A percentile compares a stretch with the other conserved stretches of the same genome.
phyloP scores from a whole-genome alignment of 2,329 filamentous ascomycete species.

The Zalaria sp. region DNA sequence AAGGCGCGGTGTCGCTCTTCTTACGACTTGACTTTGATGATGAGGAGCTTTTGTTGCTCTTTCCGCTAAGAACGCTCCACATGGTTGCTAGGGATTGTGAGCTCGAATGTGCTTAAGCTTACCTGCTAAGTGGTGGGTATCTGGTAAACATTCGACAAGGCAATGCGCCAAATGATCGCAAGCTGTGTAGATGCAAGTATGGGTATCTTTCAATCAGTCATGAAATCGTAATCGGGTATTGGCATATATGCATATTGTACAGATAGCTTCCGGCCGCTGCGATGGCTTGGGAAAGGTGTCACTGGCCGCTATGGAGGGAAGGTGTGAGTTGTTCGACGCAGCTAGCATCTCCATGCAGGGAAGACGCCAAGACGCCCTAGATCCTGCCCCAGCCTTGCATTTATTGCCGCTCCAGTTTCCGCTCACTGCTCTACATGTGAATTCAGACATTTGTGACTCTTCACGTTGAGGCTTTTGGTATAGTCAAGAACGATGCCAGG shows the following conservation, averaged over 20 bases:
- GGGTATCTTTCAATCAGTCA: neutral
- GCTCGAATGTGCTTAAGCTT: neutral
- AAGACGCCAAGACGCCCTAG: too few relatives aligned
- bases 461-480: too few relatives aligned
- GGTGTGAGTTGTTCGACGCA: too few relatives aligned
- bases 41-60: constrained; percentile 20
- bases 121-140: neutral
- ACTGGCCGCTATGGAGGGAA: too few relatives aligned
- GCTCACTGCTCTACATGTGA: too few relatives aligned
- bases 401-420: too few relatives aligned
- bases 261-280: neutral
- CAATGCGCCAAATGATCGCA: neutral
- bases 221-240: neutral
- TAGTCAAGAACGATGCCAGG: too few relatives aligned
- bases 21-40: constrained; percentile 9
- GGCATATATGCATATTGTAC: neutral
- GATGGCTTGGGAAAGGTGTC: too few relatives aligned
- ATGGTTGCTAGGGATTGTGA: constrained; percentile 1
- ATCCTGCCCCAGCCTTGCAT: too few relatives aligned
- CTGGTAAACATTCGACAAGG: neutral
- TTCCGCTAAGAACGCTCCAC: constrained; percentile 9
- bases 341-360: too few relatives aligned
- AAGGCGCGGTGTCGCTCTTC: constrained; percentile 8
- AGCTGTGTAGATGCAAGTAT: neutral
- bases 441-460: too few relatives aligned